Percentiles rank a stretch among this genome's conserved stretches.
These are phyloP conservation scores for Trichoderma sp. DNA, from an alignment of 2,329 filamentous ascomycete genomes.

Conservation along the genomic window DNA sequence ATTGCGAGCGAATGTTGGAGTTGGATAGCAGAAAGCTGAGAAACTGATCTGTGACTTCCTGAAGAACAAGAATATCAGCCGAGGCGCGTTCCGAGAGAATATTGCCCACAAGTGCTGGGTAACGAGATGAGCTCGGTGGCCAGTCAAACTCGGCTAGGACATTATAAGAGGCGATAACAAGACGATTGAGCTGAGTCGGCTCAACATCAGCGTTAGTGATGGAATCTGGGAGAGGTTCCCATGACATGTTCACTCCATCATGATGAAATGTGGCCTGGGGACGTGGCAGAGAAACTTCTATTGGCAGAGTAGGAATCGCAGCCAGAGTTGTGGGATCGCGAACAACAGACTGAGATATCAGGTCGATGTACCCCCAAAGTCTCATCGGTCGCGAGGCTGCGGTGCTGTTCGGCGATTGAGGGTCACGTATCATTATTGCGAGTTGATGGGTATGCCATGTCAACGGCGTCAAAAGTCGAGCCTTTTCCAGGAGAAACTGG, in stretches of 20 bases:
- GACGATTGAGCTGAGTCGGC: background rate
- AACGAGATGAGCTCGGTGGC: slow-evolving; percentile 42
- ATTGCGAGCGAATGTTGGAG: slow-evolving; percentile 43
- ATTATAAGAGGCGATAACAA: slow-evolving; percentile 51
- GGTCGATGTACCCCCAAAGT: slow-evolving; percentile 51
- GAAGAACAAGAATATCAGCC: slow-evolving; percentile 51
- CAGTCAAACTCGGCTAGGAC: slow-evolving; percentile 50
- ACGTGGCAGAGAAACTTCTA: background rate
- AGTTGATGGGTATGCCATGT: slow-evolving; percentile 49
- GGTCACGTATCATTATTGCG: slow-evolving; percentile 52
- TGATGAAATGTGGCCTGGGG: background rate
- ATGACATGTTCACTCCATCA: background rate
- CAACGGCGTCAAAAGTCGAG: slow-evolving; percentile 44
- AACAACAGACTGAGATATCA: slow-evolving; percentile 23
- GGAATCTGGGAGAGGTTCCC: background rate
- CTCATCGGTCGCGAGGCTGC: slow-evolving; percentile 48
- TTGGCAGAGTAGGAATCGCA: background rate
- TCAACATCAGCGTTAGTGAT: background rate
- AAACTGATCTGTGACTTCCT: slow-evolving; percentile 65
- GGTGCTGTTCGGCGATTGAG: slow-evolving; percentile 28
- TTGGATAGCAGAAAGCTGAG: slow-evolving; percentile 53
- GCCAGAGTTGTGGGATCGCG: background rate
- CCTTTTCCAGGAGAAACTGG: slow-evolving; percentile 52
- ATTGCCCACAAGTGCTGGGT: slow-evolving; percentile 43
- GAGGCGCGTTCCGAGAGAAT: slow-evolving; percentile 41